Percentiles rank a stretch among this genome's conserved stretches.
Evolutionary conservation across 495 filamentous ascomycete species (phyloP).

Genomic region (Aspergillus egyptiacus): DNA sequence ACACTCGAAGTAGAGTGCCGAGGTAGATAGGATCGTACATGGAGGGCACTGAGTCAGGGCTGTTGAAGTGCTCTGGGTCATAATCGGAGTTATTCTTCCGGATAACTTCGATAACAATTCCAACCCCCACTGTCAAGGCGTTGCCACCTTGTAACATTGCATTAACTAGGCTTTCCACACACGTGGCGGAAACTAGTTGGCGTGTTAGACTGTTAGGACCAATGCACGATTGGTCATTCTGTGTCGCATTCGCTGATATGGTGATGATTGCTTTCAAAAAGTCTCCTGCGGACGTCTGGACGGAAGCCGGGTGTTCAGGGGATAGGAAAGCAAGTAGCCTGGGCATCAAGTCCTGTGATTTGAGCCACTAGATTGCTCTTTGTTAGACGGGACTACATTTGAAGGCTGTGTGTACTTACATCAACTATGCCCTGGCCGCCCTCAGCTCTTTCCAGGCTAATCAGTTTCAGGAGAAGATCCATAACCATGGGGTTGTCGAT

Average conservation of each 20-base stretch:
- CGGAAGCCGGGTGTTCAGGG: slow-evolving; percentile 71
- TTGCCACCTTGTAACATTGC: slow-evolving; percentile 96
- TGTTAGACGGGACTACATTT: slow-evolving; percentile 15
- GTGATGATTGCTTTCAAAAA: slow-evolving; percentile 99
- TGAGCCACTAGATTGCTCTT: slow-evolving; percentile 67
- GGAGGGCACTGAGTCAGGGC: slow-evolving; percentile 69
- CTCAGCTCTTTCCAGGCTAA: slow-evolving; percentile 90
- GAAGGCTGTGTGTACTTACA: slow-evolving; percentile 47
- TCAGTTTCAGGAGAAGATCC: slow-evolving; percentile 95
- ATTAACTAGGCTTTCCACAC: slow-evolving; percentile 71
- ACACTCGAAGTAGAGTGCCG: slow-evolving; percentile 82
- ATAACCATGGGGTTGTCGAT: slow-evolving; percentile 98
- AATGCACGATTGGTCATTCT: slow-evolving; percentile 96
- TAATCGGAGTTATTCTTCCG: slow-evolving; percentile 99
- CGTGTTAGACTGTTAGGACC: slow-evolving; percentile 95
- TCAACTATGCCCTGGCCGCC: slow-evolving; percentile 91
- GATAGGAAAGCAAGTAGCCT: slow-evolving; percentile 81
- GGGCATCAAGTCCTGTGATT: slow-evolving; percentile 84
- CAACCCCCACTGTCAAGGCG: slow-evolving; percentile 90
- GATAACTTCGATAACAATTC: slow-evolving; percentile 97
- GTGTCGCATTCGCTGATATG: slow-evolving; percentile 95
- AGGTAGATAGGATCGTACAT: slow-evolving; percentile 94
- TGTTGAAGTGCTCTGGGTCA: slow-evolving; percentile 78
- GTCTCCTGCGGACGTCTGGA: slow-evolving; percentile 94
- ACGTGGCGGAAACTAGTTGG: slow-evolving; percentile 85